Evolutionary conservation across 2,329 filamentous ascomycete genomes (phyloP).

Genomic region (Pseudogymnoascus sp.): DNA sequence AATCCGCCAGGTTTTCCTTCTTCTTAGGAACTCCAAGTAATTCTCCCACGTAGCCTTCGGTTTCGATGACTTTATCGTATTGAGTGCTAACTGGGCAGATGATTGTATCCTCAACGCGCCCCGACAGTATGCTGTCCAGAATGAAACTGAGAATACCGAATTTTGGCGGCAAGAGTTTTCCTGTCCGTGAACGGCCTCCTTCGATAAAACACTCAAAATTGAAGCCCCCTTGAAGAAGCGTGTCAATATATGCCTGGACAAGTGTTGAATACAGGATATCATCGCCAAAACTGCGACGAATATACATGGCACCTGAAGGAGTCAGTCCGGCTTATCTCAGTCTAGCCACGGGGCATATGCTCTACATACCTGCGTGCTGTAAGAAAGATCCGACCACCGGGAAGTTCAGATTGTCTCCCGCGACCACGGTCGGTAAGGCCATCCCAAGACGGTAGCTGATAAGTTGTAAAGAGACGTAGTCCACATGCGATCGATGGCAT

Average conservation of each 20-base stretch:
- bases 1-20: conserved; percentile 86
- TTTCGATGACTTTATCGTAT: conserved; percentile 98
- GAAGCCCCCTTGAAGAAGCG: conserved; percentile 78
- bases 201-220: conserved; percentile 98
- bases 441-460: conserved; percentile 93
- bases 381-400: conserved; percentile 83
- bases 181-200: conserved; percentile 84
- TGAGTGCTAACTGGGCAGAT: conserved; percentile 95
- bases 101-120: conserved; percentile 80
- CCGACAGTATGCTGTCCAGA: conserved; percentile 80
- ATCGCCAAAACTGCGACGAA: conserved; percentile 83
- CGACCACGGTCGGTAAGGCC: conserved; percentile 82
- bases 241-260: conserved; percentile 96
- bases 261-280: conserved; percentile 84
- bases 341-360: not conserved
- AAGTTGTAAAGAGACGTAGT: conserved; percentile 90
- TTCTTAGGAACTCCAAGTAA: conserved; percentile 89
- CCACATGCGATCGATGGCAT: conserved; percentile 89
- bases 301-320: conserved; percentile 75
- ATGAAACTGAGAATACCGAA: conserved; percentile 93
- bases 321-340: conserved; percentile 4
- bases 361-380: conserved; percentile 67
- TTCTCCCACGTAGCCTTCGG: conserved; percentile 92
- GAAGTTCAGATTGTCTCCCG: conserved; percentile 94
- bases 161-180: conserved; percentile 88